A percentile compares a stretch with the other conserved stretches of the same genome.
Evolutionary conservation across 176 grass and related monocot genomes (phyloP).

Genomic region (Triticum dicoccoides): DNA sequence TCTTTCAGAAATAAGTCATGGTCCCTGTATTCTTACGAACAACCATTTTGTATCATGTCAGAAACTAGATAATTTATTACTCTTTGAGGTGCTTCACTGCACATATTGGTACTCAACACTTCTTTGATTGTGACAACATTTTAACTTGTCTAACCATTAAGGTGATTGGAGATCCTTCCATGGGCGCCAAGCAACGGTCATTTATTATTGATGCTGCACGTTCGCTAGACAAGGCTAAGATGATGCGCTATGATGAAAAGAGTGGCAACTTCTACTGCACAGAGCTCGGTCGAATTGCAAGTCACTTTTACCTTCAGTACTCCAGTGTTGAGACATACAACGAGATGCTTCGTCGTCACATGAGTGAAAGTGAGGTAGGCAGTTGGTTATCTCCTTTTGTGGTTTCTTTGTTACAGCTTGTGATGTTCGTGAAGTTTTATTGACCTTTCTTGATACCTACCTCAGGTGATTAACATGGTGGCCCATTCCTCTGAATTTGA

Average conservation of each 20-base stretch:
- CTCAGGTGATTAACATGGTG: constrained; percentile 94
- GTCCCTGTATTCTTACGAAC: constrained; percentile 4
- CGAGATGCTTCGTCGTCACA: constrained; percentile 90
- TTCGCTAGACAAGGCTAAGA: constrained; percentile 92
- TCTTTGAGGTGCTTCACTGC: constrained; percentile 16
- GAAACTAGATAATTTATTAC: background rate
- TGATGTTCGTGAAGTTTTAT: constrained; percentile 19
- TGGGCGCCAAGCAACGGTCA: constrained; percentile 75
- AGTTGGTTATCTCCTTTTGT: constrained; percentile 9
- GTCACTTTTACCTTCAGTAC: constrained; percentile 97
- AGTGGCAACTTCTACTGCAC: constrained; percentile 99
- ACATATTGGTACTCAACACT: constrained; percentile 10
- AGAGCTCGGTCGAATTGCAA: constrained; percentile 95
- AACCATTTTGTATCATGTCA: constrained; percentile 4
- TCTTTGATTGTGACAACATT: constrained; percentile 15
- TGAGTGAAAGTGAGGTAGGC: constrained; percentile 92
- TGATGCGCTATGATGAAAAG: constrained; percentile 98
- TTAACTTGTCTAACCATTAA: constrained; percentile 29
- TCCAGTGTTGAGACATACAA: constrained; percentile 97
- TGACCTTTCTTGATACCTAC: constrained; percentile 24
- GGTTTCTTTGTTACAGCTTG: constrained; percentile 2
- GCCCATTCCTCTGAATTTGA: constrained; percentile 98
- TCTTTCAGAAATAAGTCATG: constrained; percentile 1
- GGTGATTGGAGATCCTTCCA: constrained; percentile 84
- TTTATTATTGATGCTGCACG: constrained; percentile 91